Evolutionary conservation across 2,329 filamentous ascomycete genomes (phyloP), one percentile per base, ranked within the genome.

Genomic region (Alternaria brassicicola): DNA sequence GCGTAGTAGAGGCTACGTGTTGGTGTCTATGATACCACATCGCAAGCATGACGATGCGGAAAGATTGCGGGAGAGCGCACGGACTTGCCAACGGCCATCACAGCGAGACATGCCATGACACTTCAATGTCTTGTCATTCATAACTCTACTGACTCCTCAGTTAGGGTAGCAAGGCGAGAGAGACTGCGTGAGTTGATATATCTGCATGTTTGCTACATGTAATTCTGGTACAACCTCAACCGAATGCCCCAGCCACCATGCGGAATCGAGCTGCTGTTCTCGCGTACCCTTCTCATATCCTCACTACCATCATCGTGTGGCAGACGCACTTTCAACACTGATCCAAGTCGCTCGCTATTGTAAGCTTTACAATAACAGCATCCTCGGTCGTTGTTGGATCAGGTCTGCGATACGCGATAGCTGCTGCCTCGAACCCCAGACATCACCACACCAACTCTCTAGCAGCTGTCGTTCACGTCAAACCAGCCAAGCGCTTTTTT

Each of bases 1-100:
- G 43, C 43, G 30, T 19, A 19, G 19, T 60, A 60, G 60, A 72
- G 71, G 73, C 68, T 67, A 72, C 70, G 72, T 75, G 73, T 74
- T 64, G 69, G 45, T 46, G 64, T 57, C 26, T 50, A 57, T 61
- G 53, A 45, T 62, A 59, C 53, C 52, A 61, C 42, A 55, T 54
- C 26, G 59, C 52, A 57, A 52, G 58, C 46, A 64, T 62, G 63
- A 68, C 59, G 65, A 68, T 62, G 64, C 64, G 65, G 66, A 64
- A 67, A 63, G 56, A 45, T 36, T 54, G 57, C 65, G 64, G 65
- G 64, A 67, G 59, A 62, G 64, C 63, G 57, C 62, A 63, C 58
- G 65, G 65, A 62, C 65, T 39, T 52, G 10, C 25, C 31, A 21
- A 49, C 30, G 13, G 43, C 39, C 51, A 39, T 52, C 23, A 50